Evolutionary conservation across 306 rosid species (phyloP).

Genomic region (Corylus heterophylla): DNA sequence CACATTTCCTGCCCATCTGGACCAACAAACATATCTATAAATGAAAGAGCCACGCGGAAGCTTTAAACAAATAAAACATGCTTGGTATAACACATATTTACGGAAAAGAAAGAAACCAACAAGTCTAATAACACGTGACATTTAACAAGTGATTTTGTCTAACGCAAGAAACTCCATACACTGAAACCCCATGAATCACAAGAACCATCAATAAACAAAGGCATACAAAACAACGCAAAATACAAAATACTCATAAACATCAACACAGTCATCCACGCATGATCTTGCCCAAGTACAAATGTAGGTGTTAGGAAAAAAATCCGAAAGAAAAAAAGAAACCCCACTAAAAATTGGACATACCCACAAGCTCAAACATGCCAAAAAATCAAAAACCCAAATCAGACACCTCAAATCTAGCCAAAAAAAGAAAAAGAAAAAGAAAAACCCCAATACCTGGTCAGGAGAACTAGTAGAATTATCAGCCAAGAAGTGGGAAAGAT

Average conservation of each 20-base stretch:
- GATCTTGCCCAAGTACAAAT: not conserved
- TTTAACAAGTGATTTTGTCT: not conserved
- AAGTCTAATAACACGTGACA: slow-evolving; percentile 7
- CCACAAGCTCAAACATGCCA: slow-evolving; percentile 8
- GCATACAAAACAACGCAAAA: not conserved
- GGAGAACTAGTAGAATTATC: slow-evolving; percentile 78
- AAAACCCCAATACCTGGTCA: slow-evolving; percentile 52
- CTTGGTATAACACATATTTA: slow-evolving; percentile 14
- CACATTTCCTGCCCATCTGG: not conserved
- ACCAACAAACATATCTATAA: slow-evolving; percentile 1
- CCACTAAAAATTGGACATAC: slow-evolving; percentile 17
- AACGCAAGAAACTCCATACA: not conserved
- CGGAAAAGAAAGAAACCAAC: not conserved
- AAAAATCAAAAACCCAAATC: not conserved
- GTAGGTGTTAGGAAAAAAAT: not conserved
- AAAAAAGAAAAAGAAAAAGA: not conserved
- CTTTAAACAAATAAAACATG: slow-evolving; percentile 9
- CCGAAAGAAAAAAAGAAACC: not conserved
- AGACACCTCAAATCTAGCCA: not conserved
- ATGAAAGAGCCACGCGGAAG: not conserved
- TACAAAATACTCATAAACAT: not conserved
- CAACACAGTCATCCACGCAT: not conserved
- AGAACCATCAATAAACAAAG: not conserved
- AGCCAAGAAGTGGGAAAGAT: slow-evolving; percentile 54
- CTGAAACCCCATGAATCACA: slow-evolving; percentile 21